phyloP scores from a whole-genome alignment of 768 basidiomycete species.

The Suillus cothurnatus region DNA sequence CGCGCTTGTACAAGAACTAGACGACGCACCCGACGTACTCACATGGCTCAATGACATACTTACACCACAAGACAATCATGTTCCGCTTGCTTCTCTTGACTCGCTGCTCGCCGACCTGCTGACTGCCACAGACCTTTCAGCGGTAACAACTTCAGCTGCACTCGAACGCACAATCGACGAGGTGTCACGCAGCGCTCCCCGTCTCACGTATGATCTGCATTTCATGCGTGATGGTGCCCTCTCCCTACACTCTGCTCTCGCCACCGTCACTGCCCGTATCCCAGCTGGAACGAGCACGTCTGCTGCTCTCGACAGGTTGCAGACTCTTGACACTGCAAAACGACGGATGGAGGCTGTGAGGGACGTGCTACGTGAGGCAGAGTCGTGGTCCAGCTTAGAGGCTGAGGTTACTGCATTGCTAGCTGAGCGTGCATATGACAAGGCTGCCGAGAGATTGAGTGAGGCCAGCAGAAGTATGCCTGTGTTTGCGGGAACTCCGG shows the following conservation, averaged over 20 bases:
- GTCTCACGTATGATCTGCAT: constrained; percentile 93
- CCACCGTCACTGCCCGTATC: constrained; percentile 46
- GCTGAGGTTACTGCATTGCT: constrained; percentile 89
- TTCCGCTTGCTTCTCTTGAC: constrained; percentile 42
- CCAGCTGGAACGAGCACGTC: constrained; percentile 46
- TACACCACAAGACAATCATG: constrained; percentile 35
- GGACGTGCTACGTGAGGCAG: constrained; percentile 91
- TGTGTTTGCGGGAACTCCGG: constrained; percentile 90
- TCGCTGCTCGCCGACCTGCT: constrained; percentile 71
- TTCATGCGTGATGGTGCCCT: constrained; percentile 94
- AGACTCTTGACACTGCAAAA: constrained; percentile 81
- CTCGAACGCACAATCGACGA: constrained; percentile 92
- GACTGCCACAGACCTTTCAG: constrained; percentile 80
- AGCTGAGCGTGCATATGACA: constrained; percentile 73
- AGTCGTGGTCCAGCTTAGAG: constrained; percentile 96
- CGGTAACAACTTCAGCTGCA: constrained; percentile 83
- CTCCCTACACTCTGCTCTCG: constrained; percentile 68
- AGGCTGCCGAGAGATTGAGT: constrained; percentile 89
- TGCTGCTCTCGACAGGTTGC: constrained; percentile 73
- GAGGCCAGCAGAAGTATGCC: constrained; percentile 90
- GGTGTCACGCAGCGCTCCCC: constrained; percentile 87
- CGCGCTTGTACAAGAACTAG: constrained; percentile 56
- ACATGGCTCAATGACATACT: constrained; percentile 77
- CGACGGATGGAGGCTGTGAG: constrained; percentile 85
- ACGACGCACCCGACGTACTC: constrained; percentile 60